Base-by-base conservation (phyloP, 1,139 yeast genomes). In the Sugiyamaella castrensis region DNA sequence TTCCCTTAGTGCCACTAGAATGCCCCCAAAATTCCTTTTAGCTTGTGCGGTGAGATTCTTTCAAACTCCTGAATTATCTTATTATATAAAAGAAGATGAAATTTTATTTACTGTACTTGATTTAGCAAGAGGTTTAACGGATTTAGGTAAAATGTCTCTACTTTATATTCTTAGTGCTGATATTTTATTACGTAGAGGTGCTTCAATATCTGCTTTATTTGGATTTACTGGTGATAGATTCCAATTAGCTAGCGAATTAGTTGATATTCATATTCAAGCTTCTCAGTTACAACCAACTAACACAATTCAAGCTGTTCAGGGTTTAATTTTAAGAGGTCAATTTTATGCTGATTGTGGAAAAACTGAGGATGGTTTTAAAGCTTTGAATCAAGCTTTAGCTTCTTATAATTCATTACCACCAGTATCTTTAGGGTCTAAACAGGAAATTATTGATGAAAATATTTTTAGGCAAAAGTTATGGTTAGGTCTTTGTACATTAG, bases 11-110 rank as follows among this genome's bases (percentile, higher is more conserved):
- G 35, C 46, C 15, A 31, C 13, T 24, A 43, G 43, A 40, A 35
- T 48, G 43, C 51, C 51, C 2, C 36, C 51, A n/a, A 48, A 48
- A 24, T 48, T 48, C 35, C 33, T 48, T 10, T 30, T 38, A n/a
- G 41, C 46, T 11, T 43, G 51, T 38, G 40, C 43, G 10, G 47
- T 48, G 10, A 29, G 47, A 29, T 48, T 40, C 24, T 44, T 48
- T 30, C 43, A 37, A 13, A 37, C 51, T 8, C 45, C 51, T 5
- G 51, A 48, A 19, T 28, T 43, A 35, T 43, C 48, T n/a, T 48
- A 30, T 33, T 43, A 43, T 19, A 30, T 48, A 19, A 48, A 48
- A 5, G 46, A 43, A 31, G 32, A 48, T 36, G 46, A 42, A n/a
- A 36, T 42, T 12, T 35, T 42, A 40, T 35, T 35, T 16, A 42